Evolutionary conservation across 2,329 filamentous ascomycete genomes (phyloP), one percentile per base, ranked within the genome.

Genomic region (Botrytis galanthina): DNA sequence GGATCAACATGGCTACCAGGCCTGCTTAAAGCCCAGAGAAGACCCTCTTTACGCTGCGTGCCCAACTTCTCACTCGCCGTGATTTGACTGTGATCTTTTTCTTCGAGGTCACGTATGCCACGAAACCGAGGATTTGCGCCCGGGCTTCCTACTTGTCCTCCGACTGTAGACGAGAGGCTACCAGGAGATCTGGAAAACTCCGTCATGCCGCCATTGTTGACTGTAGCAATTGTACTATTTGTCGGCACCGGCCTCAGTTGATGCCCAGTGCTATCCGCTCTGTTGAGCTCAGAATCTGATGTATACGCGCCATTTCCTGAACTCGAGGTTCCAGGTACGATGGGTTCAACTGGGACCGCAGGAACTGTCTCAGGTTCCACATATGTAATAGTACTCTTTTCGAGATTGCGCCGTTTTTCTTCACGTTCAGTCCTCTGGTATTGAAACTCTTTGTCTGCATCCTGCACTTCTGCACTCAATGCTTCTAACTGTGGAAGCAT

Each of bases 371-470:
- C 92, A 16, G 91, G 89, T 78, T 95, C 93, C 63, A 89, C 86
- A 80, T 92, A 93, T 14, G 87, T 85, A 72, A 90, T 90, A 75
- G 92, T 95, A 81, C 91, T 95, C 84, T 96, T 98, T 82, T 99
- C 96, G 20, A 99, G 84, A 29, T 92, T 88, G 71, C 96, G 88
- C 73, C 97, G 88, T 84, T 98, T 98, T 83, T 98, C 96, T 81
- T 99, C 96, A 59, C 96, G 89, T 81, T 98, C 96, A n/a, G 93
- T 93, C 70, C 95, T 88, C 80, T 97, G 94, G 74, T 98, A 93
- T 80, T 98, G 94, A 80, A 96, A 99, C 80, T 98, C 95, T 82
- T 98, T 98, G 81, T 98, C 95, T 37, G 94, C 94, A 78, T 96
- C 92, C 75, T 90, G 90, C n/a, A 99, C 96, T 82, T 98, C 95